Conservation (phyloP, 805 yeast species). For the Kluyveromyces wickerhamii region DNA sequence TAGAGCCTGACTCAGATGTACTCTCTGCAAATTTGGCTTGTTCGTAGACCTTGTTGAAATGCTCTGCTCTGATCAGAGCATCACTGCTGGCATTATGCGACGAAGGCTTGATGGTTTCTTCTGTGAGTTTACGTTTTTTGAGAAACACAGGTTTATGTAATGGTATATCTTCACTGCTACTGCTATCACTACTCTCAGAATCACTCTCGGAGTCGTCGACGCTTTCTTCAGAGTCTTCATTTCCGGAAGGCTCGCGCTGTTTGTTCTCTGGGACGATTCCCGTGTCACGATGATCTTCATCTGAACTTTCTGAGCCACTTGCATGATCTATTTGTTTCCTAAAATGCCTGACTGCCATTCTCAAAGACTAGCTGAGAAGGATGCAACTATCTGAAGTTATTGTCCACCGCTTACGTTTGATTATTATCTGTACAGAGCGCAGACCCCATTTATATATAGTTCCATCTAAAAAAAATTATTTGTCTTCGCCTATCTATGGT, state of each 20-base stretch:
- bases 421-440: too few species aligned
- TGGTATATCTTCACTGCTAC: constrained; percentile 11
- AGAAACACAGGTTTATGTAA: constrained; percentile 25
- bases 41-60: constrained; percentile 9
- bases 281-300: constrained; percentile 1
- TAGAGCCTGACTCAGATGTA: constrained; percentile 13
- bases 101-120: not conserved
- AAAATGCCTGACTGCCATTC: constrained; percentile 20
- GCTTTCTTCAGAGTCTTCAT: constrained; percentile 4
- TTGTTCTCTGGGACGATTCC: constrained; percentile 1
- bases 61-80: constrained; percentile 9
- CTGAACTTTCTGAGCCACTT: constrained; percentile 1
- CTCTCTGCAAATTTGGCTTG: constrained; percentile 9
- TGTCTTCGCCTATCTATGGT: too few species aligned
- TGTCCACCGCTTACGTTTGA: too few species aligned
- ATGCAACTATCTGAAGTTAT: too few species aligned
- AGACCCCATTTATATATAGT: too few species aligned
- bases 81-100: not conserved
- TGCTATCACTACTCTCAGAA: not conserved
- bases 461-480: too few species aligned
- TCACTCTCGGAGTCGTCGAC: constrained; percentile 5
- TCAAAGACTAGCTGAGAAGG: too few species aligned
- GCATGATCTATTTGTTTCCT: constrained; percentile 6
- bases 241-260: not conserved
- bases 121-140: constrained; percentile 6